Base-by-base conservation (phyloP, 2,329 filamentous ascomycete species). In the Teratosphaeria zuluensis region DNA sequence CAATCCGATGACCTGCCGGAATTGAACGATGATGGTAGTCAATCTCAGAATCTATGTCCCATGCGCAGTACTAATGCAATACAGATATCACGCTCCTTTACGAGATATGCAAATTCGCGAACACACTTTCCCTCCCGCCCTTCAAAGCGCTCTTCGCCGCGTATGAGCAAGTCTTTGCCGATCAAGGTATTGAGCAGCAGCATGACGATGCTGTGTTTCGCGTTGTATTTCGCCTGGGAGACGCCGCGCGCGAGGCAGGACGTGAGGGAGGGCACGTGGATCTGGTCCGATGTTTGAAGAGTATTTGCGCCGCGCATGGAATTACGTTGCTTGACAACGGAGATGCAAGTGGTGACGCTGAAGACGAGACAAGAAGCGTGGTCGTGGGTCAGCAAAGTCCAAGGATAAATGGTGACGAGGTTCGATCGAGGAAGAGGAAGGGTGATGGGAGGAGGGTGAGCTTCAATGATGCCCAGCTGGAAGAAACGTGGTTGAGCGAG, bases 131-230 rank as follows among this genome's bases (percentile, higher is more conserved):
- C 1, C 81, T 82, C 58, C 78, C 88, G 24, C 86, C 89, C 3
- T 90, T 87, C 59, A 85, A 85, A 68, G 89, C 90, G 9, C 81
- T 96, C 19, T 95, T 95, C 74, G 80, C 81, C 56, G 89, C 90
- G 32, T 95, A 95, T 70, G 87, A 94, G 69, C 79, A 83, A 58
- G 80, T 92, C 51, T 81, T 95, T n/a, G 83, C 82, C 4, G 78
- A 84, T 63, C 78, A 88, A 76, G 87, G 84, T 57, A 77, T 90
- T 63, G 81, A 89, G 60, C 80, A 84, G n/a, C 85, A 89, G 66
- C 80, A 87, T 64, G 89, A 92, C 67, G 84, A 85, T 65, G 84
- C 88, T 65, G 86, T 91, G 68, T 85, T 90, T 63, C 84, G 87
- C 62, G 85, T 95, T 66, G 75, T 96, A 58, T 89, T 94, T 71